Base-by-base conservation (phyloP, 257 asterid genomes). In the Penstemon newberryi region DNA sequence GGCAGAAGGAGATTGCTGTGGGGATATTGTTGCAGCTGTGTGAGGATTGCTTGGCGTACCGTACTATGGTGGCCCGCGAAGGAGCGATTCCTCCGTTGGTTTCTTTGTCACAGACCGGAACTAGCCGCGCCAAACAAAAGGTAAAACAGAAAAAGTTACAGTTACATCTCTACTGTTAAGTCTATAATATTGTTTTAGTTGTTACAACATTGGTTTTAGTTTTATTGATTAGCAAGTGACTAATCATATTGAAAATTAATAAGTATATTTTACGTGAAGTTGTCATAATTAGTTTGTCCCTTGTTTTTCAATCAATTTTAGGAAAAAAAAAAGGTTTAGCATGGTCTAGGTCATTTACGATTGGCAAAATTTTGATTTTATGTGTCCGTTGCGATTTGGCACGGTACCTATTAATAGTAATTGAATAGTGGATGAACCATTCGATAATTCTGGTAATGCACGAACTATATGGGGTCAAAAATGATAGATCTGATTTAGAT, bases 41-140 rank as follows among this genome's bases (percentile, higher is more conserved):
- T 53, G 92, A 87, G 72, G 92, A 89, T 54, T 80, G 91, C 67
- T 54, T 82, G 85, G 80, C 81, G 37, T 89, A 86, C 37, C 91
- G 97, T 41, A 88, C 82, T 33, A 75, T 91, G 96, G 97, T 93
- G 86, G 92, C 95, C 40, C 92, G 99, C 45, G 99, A 94, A 82
- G 99, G 99, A 12, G 97, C 96, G 40, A 87, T 94, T 77, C 99
- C 99, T 13, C 96, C 99, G 15, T 63, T 94, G 73, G 95, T 91
- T 13, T 95, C 96, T 51, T 66, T 94, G 89, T 85, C 97, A 0
- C 97, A 94, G 63, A 72, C 95, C 44, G 97, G 96, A 43, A 87
- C 99, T 70, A 89, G 82, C 46, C 92, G 99, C 49, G 97, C 96
- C 72, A 91, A 87, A 79, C 96, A 79, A 70, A 91, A 91, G 99